phyloP scores from a whole-genome alignment of 495 filamentous ascomycete genomes.

The Cetradonia linearis region DNA sequence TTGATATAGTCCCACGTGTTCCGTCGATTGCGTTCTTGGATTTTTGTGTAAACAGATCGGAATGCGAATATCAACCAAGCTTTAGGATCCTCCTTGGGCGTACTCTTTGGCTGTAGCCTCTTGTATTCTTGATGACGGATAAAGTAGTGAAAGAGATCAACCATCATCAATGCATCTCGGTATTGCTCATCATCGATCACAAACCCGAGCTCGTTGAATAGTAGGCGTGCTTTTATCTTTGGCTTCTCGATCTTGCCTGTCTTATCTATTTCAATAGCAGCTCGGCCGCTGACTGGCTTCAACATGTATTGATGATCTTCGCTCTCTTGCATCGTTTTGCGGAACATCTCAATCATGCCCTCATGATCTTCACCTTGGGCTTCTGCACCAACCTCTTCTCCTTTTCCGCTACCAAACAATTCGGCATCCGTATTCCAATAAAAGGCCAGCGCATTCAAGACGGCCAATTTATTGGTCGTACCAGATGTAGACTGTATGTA shows the following conservation, averaged over 20 bases:
- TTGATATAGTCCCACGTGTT: conserved; percentile 95
- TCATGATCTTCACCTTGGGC: conserved; percentile 57
- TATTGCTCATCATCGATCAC: conserved; percentile 95
- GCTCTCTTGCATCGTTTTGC: conserved; percentile 60
- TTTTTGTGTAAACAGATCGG: conserved; percentile 78
- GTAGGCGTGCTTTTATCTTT: conserved; percentile 77
- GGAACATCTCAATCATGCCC: conserved; percentile 65
- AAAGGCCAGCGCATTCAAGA: conserved; percentile 73
- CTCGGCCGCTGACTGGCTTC: conserved; percentile 85
- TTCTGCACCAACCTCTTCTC: conserved; percentile 49
- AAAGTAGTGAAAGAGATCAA: conserved; percentile 96
- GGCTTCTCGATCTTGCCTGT: conserved; percentile 68
- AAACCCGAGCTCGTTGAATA: conserved; percentile 94
- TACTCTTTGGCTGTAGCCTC: conserved; percentile 76
- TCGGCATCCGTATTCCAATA: conserved; percentile 96
- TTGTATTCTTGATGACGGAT: conserved; percentile 96
- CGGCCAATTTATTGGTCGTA: conserved; percentile 85
- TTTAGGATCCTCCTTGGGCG: conserved; percentile 78
- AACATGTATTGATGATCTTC: conserved; percentile 86
- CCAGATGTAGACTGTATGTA: conserved; percentile 78
- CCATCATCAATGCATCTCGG: conserved; percentile 91
- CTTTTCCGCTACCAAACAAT: conserved; percentile 65
- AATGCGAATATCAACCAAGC: conserved; percentile 90
- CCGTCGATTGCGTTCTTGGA: conserved; percentile 77
- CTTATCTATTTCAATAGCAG: conserved; percentile 88